These are phyloP conservation scores for Arthroderma uncinatum DNA, from an alignment of 2,329 filamentous ascomycete genomes.

Conservation along the genomic window DNA sequence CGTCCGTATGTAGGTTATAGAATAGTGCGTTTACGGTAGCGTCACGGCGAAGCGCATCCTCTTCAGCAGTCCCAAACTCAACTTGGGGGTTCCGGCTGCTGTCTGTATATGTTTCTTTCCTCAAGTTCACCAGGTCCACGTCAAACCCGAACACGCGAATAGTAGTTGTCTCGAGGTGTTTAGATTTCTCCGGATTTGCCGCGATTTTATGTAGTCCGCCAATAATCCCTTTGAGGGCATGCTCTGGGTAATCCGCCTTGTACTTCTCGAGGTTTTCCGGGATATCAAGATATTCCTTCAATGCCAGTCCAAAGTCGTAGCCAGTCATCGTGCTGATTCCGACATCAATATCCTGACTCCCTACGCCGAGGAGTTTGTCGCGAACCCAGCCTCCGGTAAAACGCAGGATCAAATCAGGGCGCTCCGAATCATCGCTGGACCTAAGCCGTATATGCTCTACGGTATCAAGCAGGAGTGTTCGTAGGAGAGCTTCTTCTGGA, in stretches of 20 bases:
- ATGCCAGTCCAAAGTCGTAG: slow-evolving; percentile 34
- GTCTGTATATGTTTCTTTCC: slow-evolving; percentile 83
- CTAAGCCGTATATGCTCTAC: slow-evolving; percentile 50
- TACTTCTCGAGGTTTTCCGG: slow-evolving; percentile 32
- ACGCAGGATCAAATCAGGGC: slow-evolving; percentile 29
- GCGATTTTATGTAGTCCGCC: slow-evolving; percentile 77
- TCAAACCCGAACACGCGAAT: slow-evolving; percentile 76
- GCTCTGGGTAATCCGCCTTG: slow-evolving; percentile 35
- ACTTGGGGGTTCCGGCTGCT: slow-evolving; percentile 82
- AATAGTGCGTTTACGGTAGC: slow-evolving; percentile 93
- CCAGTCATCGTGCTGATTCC: slow-evolving; percentile 42
- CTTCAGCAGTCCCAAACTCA: slow-evolving; percentile 83
- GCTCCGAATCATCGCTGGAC: slow-evolving; percentile 30
- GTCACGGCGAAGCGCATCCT: slow-evolving; percentile 81
- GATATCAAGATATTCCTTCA: slow-evolving; percentile 35
- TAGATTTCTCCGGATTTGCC: slow-evolving; percentile 89
- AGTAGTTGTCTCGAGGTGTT: slow-evolving; percentile 86
- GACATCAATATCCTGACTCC: slow-evolving; percentile 41
- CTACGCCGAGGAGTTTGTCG: slow-evolving; percentile 38
- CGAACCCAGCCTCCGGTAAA: slow-evolving; percentile 43
- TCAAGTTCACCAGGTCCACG: slow-evolving; percentile 85
- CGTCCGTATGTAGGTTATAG: slow-evolving; percentile 72
- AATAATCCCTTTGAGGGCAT: slow-evolving; percentile 43
- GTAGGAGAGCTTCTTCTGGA: slow-evolving; percentile 58
- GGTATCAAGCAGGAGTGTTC: slow-evolving; percentile 70